Base-by-base conservation (phyloP, 345 rosid species). In the Raphanus raphanistrum region DNA sequence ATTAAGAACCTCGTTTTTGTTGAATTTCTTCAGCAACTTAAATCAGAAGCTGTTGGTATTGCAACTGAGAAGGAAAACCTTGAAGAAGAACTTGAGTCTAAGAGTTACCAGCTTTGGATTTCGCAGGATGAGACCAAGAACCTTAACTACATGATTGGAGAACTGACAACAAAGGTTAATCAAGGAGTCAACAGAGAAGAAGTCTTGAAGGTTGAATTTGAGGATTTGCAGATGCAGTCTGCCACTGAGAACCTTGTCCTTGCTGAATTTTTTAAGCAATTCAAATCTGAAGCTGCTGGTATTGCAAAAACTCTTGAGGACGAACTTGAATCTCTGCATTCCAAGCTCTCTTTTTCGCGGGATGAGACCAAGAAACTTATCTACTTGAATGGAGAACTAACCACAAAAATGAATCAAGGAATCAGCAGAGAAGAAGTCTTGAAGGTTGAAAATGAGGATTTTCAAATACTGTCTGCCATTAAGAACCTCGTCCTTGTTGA, bases 161-260 rank as follows among this genome's bases (percentile, higher is more conserved):
- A 84, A 52, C 73, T 95, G 86, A 84, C 68, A 63, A 74, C 84
- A 66, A 82, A 86, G 82, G 79, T 85, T 60, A 72, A 66, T 27
- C 86, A 87, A 73, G 88, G 88, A 78, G 81, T 84, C 66, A 63
- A 69, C 81, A 88, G 77, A 76, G 95, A 89, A 81, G 88, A 85
- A 76, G 83, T 57, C 12, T 75, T 92, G 86, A 84, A 78, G 64
- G 82, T 76, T 68, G 91, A 89, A 75, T 72, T 88, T 65, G 83
- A 70, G 79, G 59, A 76, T 83, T 70, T 87, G 72, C 90, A 62
- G 8, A 83, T 58, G 78, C 83, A 86, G 13, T 41, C 13, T 41
- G 13, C 48, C 48, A 41, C 10, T 41, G 13, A 41, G 13, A 41
- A 41, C 11, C 48, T 41, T 0, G 48, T 41, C 13, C 48, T 41